Evolutionary conservation across 129 eudicot genomes (phyloP), one percentile per base, ranked within the genome.

Genomic region (Arctium minus): DNA sequence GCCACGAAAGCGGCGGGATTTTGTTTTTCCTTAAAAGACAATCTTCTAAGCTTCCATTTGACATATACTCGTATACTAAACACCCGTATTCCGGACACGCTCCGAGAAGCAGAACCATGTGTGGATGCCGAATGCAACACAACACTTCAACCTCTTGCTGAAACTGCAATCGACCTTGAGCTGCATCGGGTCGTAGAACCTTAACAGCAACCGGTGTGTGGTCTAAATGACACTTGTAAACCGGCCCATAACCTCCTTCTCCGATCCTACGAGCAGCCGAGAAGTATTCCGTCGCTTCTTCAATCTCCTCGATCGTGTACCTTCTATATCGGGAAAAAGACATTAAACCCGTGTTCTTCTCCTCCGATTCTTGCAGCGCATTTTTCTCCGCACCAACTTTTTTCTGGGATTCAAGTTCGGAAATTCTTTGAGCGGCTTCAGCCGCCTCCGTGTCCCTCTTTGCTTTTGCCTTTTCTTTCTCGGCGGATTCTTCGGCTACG

Each of bases 21-120:
- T 89, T 87, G 33, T 91, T 91, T 77, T 83, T 84, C 22, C 86
- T 74, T 22, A 84, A n/a, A 60, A 92, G 85, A 74, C 94, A 82
- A 74, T 92, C 97, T 68, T 92, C 97, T 38, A 92, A 85, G 85
- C 97, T 92, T 48, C 97, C 97, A 17, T 88, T 92, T 71, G 88
- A 88, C 97, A 92, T 88, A 70, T 87, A 90, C 44, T 92, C 97
- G 50, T 92, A 92, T 0, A 92, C 94, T 86, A 90, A 79, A 83
- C 97, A 92, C 18, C 97, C 97, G 62, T 90, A 88, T 81, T 92
- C 97, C 11, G 97, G 97, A 56, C 97, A 92, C 12, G 97, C 97
- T 33, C 97, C 97, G 8, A 92, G 85, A 22, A 92, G 94, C 10
- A 92, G 89, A 85, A 92, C 97, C 97, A 92, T 92, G 84, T 92